These are phyloP conservation scores for Trypanosoma brucei DNA, from an alignment of 208 protist genomes.

Conservation along the genomic window DNA sequence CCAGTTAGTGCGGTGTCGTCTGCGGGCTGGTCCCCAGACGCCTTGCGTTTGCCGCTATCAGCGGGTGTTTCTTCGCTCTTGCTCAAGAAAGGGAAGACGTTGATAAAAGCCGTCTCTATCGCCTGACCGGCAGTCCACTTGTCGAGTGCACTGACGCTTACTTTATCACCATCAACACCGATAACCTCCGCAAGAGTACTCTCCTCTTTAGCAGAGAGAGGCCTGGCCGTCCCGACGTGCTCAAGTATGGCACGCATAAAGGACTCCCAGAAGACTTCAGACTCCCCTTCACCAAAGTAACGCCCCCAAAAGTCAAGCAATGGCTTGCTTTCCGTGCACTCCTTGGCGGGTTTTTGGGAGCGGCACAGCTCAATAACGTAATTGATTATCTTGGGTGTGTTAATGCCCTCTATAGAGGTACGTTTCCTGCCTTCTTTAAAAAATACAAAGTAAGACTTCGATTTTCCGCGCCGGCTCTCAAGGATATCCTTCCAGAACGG, in stretches of 20 bases:
- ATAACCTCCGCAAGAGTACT: constrained; percentile 27
- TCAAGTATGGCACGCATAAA: constrained; percentile 43
- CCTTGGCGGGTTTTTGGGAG: constrained; percentile 58
- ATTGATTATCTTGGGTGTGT: constrained; percentile 80
- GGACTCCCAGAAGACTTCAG: constrained; percentile 43
- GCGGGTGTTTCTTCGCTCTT: not conserved
- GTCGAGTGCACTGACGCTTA: constrained; percentile 52
- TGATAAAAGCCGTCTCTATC: constrained; percentile 9
- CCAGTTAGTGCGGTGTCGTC: constrained; percentile 4
- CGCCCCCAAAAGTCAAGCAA: constrained; percentile 68
- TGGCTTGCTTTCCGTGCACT: constrained; percentile 71
- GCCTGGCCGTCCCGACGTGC: constrained; percentile 1
- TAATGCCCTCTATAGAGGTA: constrained; percentile 68
- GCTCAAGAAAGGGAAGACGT: constrained; percentile 17
- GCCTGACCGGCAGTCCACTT: constrained; percentile 57
- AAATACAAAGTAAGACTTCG: constrained; percentile 85
- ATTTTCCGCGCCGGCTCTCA: constrained; percentile 54
- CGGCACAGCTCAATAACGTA: constrained; percentile 72
- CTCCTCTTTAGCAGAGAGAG: constrained; percentile 9
- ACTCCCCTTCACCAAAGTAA: constrained; percentile 63
- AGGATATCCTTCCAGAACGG: constrained; percentile 64
- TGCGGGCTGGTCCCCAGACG: not conserved
- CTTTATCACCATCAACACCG: constrained; percentile 24
- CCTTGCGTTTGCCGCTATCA: not conserved
- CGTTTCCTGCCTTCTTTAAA: constrained; percentile 84